Base-by-base conservation (phyloP, 768 basidiomycete species). In the Boletus reticuloceps region DNA sequence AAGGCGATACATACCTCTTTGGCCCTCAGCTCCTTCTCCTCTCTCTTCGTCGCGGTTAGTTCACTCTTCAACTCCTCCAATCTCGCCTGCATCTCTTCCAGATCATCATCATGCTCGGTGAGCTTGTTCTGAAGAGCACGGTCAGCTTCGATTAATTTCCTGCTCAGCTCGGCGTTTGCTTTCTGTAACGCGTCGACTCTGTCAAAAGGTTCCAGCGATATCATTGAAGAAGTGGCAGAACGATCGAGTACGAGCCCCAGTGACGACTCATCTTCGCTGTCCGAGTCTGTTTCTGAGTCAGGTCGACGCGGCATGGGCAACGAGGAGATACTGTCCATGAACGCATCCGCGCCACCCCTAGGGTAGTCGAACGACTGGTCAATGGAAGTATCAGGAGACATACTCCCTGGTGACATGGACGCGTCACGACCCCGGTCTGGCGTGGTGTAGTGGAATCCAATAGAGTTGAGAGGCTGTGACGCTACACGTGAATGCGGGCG, bases 11-110 rank as follows among this genome's bases (percentile, higher is more conserved):
- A 11, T 55, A 91, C 91, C 77, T 97, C 95, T 70, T 94, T 95
- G 13, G 82, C 77, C 43, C 91, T 79, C 60, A 96, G 71, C 64
- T 98, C 95, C 73, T 98, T 97, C 72, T 98, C 94, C 64, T 98
- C 94, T 39, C 91, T 81, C 69, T 91, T 90, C 6, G 89, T 86
- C 7, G 87, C 80, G 14, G 77, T 85, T 9, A 97, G 75, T 69
- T 97, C 95, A 13, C 76, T 81, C 58, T 80, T 76, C 56, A 88
- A 70, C 66, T 97, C 92, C 54, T 97, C 94, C 54, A 96, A 67
- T 31, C 82, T 78, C 5, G 72, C 73, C 64, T 95, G 86, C 72
- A 91, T 81, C 55, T 93, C 89, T 61, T 91, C 89, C 29, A 95
- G 71, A 63, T 94, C 88, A n/a, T 75, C 68, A 69, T 96, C 94